phyloP scores from a whole-genome alignment of 257 asterid genomes.

The Voacanga thouarsii region DNA sequence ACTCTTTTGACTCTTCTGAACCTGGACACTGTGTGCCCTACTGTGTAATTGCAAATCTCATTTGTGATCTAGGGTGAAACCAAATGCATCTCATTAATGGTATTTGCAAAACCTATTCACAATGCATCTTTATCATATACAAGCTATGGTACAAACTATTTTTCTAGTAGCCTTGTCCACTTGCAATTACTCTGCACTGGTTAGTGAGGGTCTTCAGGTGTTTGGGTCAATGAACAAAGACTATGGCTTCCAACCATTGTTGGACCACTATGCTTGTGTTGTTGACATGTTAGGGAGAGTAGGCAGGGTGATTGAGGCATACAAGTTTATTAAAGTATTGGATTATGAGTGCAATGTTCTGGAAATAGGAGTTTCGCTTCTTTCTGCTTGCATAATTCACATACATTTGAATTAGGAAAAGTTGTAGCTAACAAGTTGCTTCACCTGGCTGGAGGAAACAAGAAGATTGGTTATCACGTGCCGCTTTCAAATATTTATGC shows the following conservation, averaged over 20 bases:
- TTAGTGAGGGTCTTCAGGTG: constrained; percentile 65
- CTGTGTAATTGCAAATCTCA: not conserved
- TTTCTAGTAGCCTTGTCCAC: constrained; percentile 72
- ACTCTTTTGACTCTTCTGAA: not conserved
- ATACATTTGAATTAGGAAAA: constrained; percentile 68
- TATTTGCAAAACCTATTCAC: not conserved
- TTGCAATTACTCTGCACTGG: constrained; percentile 69
- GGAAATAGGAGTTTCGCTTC: constrained; percentile 84
- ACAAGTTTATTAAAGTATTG: constrained; percentile 51
- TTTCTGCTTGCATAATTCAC: constrained; percentile 72
- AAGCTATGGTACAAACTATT: too few species aligned
- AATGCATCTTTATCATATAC: not conserved
- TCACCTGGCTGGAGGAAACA: constrained; percentile 44
- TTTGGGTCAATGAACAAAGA: constrained; percentile 58
- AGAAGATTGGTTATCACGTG: constrained; percentile 58
- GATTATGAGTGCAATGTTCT: constrained; percentile 47
- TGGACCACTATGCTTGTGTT: constrained; percentile 71
- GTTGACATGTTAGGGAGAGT: constrained; percentile 91
- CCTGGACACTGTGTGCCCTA: not conserved
- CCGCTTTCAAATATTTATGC: constrained; percentile 86
- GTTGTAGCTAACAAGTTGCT: constrained; percentile 65
- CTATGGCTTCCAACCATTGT: constrained; percentile 52
- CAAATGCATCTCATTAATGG: not conserved
- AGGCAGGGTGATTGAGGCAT: constrained; percentile 81
- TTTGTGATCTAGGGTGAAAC: not conserved